phyloP scores from a whole-genome alignment of 2,329 filamentous ascomycete genomes.

The Cladobotryum protrusum region DNA sequence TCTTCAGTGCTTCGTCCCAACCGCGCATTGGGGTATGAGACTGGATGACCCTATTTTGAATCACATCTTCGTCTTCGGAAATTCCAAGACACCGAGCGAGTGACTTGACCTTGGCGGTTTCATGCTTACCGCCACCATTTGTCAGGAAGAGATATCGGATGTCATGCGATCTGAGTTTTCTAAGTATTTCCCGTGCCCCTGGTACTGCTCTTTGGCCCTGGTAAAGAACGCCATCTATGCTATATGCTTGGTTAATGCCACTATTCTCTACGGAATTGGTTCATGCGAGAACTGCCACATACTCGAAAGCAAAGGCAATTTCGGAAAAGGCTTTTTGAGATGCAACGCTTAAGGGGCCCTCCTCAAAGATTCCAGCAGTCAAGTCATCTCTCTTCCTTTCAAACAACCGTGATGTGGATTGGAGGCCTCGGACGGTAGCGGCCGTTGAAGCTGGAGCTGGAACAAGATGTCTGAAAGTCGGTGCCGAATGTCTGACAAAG shows the following conservation, averaged over 20 bases:
- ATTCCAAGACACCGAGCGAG: conserved; percentile 28
- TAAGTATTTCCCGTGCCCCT: conserved; percentile 67
- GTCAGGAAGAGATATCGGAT: conserved; percentile 94
- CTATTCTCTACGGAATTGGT: background rate
- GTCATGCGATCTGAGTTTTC: conserved; percentile 62
- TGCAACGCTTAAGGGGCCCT: conserved; percentile 9
- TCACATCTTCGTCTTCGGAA: conserved; percentile 26
- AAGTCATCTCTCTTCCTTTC: background rate
- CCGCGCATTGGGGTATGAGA: conserved; percentile 82
- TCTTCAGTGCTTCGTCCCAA: conserved; percentile 37
- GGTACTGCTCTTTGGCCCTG: conserved; percentile 74
- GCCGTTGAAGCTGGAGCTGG: too few relatives aligned
- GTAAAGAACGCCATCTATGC: conserved; percentile 91
- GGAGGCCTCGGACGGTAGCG: background rate
- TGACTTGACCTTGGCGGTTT: conserved; percentile 39
- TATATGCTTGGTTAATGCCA: conserved; percentile 15
- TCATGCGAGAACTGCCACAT: conserved; percentile 11
- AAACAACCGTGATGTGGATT: background rate
- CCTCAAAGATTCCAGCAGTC: background rate
- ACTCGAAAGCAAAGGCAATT: conserved; percentile 35
- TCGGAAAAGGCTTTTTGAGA: conserved; percentile 24
- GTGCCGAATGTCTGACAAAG: background rate
- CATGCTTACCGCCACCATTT: conserved; percentile 86
- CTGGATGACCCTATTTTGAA: conserved; percentile 50
- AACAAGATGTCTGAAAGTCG: background rate